Evolutionary conservation across 2,329 filamentous ascomycete species (phyloP).

Genomic region (Cercospora sp.): DNA sequence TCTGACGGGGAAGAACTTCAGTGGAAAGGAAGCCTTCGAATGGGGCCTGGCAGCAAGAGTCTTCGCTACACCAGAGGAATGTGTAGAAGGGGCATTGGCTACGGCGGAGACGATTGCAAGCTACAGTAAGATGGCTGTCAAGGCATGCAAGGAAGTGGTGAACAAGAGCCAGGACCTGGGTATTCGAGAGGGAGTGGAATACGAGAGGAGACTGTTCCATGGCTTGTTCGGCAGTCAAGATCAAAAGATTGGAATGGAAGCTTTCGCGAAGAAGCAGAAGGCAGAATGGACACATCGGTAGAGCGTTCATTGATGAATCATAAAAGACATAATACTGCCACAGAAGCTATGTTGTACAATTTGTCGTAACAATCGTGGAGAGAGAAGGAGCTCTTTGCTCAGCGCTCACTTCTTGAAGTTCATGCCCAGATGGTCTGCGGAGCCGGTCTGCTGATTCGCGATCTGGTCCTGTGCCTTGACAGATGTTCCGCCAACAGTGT

Average conservation of each 20-base stretch:
- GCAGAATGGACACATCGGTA: conserved; percentile 78
- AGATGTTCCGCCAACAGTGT: conserved; percentile 30
- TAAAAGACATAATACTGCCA: neutral
- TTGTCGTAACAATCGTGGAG: conserved; percentile 8
- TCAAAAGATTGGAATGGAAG: conserved; percentile 92
- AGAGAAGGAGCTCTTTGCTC: neutral
- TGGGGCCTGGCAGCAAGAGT: conserved; percentile 88
- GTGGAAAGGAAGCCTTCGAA: conserved; percentile 76
- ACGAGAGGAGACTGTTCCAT: conserved; percentile 91
- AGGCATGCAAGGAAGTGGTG: conserved; percentile 95
- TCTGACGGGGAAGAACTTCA: conserved; percentile 80
- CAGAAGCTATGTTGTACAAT: neutral
- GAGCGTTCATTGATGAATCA: neutral
- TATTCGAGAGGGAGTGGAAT: conserved; percentile 88
- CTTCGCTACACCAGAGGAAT: conserved; percentile 75
- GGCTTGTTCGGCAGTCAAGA: conserved; percentile 89
- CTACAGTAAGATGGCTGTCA: conserved; percentile 81
- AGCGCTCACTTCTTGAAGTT: conserved; percentile 28
- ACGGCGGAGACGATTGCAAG: conserved; percentile 88
- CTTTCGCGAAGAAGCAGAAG: conserved; percentile 94
- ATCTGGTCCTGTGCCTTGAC: conserved; percentile 33
- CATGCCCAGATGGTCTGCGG: conserved; percentile 36
- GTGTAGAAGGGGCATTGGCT: conserved; percentile 76
- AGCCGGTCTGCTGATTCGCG: conserved; percentile 34
- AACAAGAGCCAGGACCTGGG: conserved; percentile 96